Conservation (phyloP, 257 asterid genomes). For the Solanum sejunctum region DNA sequence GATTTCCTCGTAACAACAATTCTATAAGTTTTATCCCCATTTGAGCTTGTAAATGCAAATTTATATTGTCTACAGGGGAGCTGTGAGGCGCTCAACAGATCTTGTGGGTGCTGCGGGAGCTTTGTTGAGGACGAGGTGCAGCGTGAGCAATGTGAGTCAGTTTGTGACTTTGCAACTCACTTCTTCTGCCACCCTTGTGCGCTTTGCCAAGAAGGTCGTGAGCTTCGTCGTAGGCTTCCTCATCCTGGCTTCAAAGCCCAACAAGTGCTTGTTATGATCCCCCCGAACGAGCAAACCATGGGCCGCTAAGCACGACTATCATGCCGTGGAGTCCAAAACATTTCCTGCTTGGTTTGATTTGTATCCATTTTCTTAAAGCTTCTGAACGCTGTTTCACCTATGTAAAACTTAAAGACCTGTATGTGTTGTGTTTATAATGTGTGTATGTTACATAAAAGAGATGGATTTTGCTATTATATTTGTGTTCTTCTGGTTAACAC, state of each 20-base stretch:
- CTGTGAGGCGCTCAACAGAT: constrained; percentile 54
- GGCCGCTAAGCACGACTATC: constrained; percentile 19
- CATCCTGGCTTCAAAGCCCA: constrained; percentile 71
- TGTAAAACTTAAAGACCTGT: background rate
- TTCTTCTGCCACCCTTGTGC: constrained; percentile 82
- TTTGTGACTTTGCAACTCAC: constrained; percentile 77
- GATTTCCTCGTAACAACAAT: background rate
- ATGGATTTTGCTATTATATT: background rate
- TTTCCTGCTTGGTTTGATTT: background rate
- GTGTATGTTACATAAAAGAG: background rate
- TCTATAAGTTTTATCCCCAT: background rate
- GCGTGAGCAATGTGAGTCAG: constrained; percentile 71
- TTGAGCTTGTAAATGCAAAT: background rate
- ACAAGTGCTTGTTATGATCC: constrained; percentile 56
- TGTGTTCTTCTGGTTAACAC: background rate
- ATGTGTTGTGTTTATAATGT: background rate
- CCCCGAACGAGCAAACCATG: constrained; percentile 80
- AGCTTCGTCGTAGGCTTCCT: constrained; percentile 86
- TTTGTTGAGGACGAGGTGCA: constrained; percentile 56
- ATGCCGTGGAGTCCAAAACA: background rate
- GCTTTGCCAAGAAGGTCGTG: constrained; percentile 96
- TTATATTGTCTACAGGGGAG: constrained; percentile 47
- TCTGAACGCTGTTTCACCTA: background rate
- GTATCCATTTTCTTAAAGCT: background rate
- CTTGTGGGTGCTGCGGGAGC: constrained; percentile 68